Evolutionary conservation across 2,329 filamentous ascomycete genomes (phyloP).

Genomic region (Ciborinia camelliae): DNA sequence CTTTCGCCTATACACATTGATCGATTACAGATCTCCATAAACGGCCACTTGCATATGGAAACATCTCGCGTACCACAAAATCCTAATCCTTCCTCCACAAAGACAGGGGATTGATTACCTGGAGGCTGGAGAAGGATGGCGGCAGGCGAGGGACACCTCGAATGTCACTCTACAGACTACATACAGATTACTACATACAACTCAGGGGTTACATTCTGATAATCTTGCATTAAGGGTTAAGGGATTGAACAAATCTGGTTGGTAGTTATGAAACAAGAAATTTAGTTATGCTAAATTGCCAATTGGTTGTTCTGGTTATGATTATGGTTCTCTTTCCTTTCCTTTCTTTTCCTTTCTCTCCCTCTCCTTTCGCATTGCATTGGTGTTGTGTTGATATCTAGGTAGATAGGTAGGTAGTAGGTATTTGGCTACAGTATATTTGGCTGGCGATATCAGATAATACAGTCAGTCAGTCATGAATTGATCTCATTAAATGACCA

Average conservation of each 20-base stretch:
- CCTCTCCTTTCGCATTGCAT: too few species aligned
- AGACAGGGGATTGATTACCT: background rate
- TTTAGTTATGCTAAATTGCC: too few species aligned
- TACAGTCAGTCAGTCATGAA: too few species aligned
- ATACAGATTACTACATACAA: too few species aligned
- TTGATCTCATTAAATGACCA: background rate
- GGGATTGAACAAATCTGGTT: background rate
- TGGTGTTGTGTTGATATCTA: too few species aligned
- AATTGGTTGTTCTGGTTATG: too few species aligned
- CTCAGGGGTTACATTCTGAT: background rate
- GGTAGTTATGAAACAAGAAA: background rate
- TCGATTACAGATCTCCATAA: background rate
- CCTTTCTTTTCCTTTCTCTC: too few species aligned
- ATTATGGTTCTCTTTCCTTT: background rate
- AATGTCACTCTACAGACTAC: background rate
- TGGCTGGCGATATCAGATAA: constrained; percentile 9
- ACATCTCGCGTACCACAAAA: background rate
- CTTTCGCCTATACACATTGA: background rate
- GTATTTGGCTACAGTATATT: too few species aligned
- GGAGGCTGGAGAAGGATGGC: background rate
- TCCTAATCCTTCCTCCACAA: constrained; percentile 4
- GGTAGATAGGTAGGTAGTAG: too few species aligned
- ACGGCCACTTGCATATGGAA: constrained; percentile 1
- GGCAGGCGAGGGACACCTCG: constrained; percentile 1
- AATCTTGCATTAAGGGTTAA: constrained; percentile 11